Evolutionary conservation across 1,284 basidiomycete genomes (phyloP).

Genomic region (Limonomyces culmigenus): DNA sequence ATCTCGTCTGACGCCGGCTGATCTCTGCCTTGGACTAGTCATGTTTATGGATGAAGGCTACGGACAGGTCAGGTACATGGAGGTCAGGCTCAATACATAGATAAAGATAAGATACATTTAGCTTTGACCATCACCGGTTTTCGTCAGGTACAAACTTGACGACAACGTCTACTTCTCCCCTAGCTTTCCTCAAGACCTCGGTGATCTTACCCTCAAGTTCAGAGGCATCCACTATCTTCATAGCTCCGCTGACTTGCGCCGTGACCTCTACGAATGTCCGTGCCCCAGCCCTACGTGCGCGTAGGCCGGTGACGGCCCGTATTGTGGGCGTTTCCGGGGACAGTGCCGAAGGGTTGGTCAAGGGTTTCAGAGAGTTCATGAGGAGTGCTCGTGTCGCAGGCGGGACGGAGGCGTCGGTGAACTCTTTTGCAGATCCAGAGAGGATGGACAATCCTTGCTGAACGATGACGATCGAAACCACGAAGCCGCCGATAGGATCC

Average conservation of each 20-base stretch:
- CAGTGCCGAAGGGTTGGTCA: conserved; percentile 14
- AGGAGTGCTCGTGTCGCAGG: conserved; percentile 34
- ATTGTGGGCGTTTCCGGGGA: conserved; percentile 10
- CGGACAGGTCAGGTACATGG: too few relatives aligned
- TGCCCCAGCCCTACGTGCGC: conserved; percentile 67
- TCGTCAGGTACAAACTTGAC: conserved; percentile 40
- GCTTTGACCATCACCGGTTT: not conserved
- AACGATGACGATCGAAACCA: conserved; percentile 83
- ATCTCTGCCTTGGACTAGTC: too few relatives aligned
- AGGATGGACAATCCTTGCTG: conserved; percentile 69
- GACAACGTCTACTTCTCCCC: conserved; percentile 66
- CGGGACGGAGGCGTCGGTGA: conserved; percentile 76
- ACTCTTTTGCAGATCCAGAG: conserved; percentile 59
- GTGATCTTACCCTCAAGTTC: conserved; percentile 48
- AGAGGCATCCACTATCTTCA: conserved; percentile 41
- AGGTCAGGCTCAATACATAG: too few relatives aligned
- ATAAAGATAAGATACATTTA: too few relatives aligned
- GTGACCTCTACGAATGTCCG: conserved; percentile 59
- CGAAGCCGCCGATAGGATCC: conserved; percentile 84
- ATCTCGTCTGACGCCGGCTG: too few relatives aligned
- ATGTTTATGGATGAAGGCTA: too few relatives aligned
- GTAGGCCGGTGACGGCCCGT: conserved; percentile 46
- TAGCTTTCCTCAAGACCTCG: conserved; percentile 37
- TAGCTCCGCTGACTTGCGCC: conserved; percentile 44
- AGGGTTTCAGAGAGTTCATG: conserved; percentile 31